Evolutionary conservation across 768 basidiomycete species (phyloP).

Genomic region (Pleurotus pulmonarius): DNA sequence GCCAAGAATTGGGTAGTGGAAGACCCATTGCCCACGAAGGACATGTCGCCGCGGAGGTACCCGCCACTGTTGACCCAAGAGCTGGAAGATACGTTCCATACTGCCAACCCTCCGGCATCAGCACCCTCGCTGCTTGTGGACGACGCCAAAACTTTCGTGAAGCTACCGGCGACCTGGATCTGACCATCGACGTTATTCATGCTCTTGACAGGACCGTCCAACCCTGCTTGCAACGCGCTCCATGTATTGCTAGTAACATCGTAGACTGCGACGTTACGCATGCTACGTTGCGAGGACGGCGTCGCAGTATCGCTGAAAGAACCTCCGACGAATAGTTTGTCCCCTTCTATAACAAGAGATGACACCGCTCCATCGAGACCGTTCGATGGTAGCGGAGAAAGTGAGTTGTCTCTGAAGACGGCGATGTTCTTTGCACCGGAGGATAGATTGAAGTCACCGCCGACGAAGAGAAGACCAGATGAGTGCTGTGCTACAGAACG

Average conservation of each 20-base stretch:
- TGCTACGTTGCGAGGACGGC: constrained; percentile 45
- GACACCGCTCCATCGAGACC: constrained; percentile 82
- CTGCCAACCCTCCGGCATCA: constrained; percentile 61
- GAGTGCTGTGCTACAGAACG: constrained; percentile 61
- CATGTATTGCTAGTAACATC: constrained; percentile 63
- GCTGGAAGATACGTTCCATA: constrained; percentile 59
- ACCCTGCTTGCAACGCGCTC: constrained; percentile 66
- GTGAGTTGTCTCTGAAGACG: constrained; percentile 56
- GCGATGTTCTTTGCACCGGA: constrained; percentile 70
- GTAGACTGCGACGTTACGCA: constrained; percentile 68
- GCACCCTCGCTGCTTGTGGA: constrained; percentile 28
- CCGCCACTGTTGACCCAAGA: constrained; percentile 76
- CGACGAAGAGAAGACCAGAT: constrained; percentile 66
- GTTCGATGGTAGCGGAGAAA: constrained; percentile 49
- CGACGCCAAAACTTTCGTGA: constrained; percentile 44
- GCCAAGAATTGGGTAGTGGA: constrained; percentile 61
- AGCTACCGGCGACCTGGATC: constrained; percentile 73
- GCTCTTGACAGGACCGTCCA: constrained; percentile 71
- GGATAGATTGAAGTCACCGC: constrained; percentile 68
- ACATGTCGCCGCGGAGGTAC: constrained; percentile 67
- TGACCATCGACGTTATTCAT: constrained; percentile 48
- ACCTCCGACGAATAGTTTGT: constrained; percentile 83
- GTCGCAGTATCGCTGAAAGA: constrained; percentile 70
- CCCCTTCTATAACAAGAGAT: constrained; percentile 57
- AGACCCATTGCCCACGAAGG: constrained; percentile 67